phyloP scores from a whole-genome alignment of 805 yeast species.

The Candida hungchunana region DNA sequence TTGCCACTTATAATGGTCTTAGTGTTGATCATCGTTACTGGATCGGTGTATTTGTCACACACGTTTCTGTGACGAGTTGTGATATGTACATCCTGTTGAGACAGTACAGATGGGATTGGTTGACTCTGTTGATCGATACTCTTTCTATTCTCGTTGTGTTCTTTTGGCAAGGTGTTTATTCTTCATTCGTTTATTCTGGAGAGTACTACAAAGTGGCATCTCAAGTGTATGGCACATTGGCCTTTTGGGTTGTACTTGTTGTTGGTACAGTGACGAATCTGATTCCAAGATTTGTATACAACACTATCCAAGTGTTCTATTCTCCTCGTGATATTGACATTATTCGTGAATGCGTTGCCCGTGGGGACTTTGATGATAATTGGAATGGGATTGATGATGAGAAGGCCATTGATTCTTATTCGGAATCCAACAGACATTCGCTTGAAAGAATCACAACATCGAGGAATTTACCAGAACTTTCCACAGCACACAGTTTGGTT shows the following conservation, averaged over 20 bases:
- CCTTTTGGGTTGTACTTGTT: conserved; percentile 63
- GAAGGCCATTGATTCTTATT: conserved; percentile 9
- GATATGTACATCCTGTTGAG: conserved; percentile 61
- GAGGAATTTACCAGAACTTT: conserved; percentile 16
- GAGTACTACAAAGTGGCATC: conserved; percentile 67
- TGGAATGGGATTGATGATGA: conserved; percentile 8
- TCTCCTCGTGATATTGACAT: conserved; percentile 68
- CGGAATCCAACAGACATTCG: conserved; percentile 11
- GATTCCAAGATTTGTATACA: conserved; percentile 58
- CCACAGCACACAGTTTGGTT: conserved; percentile 16
- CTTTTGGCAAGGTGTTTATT: conserved; percentile 79
- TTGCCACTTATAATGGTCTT: conserved; percentile 49
- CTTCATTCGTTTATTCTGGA: conserved; percentile 43
- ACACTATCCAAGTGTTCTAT: conserved; percentile 48
- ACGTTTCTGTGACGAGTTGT: conserved; percentile 62
- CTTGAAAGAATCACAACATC: conserved; percentile 15
- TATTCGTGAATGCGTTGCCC: conserved; percentile 64
- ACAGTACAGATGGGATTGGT: conserved; percentile 82
- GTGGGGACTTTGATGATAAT: conserved; percentile 46
- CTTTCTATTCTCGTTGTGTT: conserved; percentile 58
- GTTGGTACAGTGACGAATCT: conserved; percentile 58
- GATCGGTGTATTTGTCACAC: conserved; percentile 62
- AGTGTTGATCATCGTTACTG: conserved; percentile 65
- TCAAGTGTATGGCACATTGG: conserved; percentile 53
- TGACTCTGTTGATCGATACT: conserved; percentile 49